A percentile compares a stretch with the other conserved stretches of the same genome.
phyloP scores from a whole-genome alignment of 345 rosid genomes.

The Luvunga scandens region DNA sequence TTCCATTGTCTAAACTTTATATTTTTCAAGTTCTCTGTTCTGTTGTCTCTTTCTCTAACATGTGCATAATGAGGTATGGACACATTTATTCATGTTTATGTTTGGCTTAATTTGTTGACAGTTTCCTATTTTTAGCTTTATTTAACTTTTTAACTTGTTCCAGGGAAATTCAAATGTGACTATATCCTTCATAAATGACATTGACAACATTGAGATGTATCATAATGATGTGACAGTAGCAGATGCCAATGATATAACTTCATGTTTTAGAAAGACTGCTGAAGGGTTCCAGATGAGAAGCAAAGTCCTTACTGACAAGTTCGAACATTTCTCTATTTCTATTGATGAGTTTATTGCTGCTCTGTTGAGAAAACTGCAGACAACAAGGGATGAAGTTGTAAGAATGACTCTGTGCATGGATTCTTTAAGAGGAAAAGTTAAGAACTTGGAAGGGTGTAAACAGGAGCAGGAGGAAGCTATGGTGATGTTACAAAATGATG shows the following conservation, averaged over 20 bases:
- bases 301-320: conserved; percentile 43
- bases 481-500: conserved; percentile 42
- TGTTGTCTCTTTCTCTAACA: neutral
- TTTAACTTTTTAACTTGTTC: conserved; percentile 12
- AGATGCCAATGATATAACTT: conserved; percentile 42
- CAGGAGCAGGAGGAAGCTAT: conserved; percentile 50
- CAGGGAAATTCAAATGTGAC: conserved; percentile 48
- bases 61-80: neutral
- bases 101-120: conserved; percentile 14
- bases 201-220: conserved; percentile 36
- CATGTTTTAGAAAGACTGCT: conserved; percentile 45
- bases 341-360: conserved; percentile 47
- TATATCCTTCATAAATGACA: conserved; percentile 34
- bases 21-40: neutral
- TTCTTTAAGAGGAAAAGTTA: conserved; percentile 49
- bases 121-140: conserved; percentile 7
- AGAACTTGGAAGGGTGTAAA: conserved; percentile 42
- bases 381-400: conserved; percentile 38
- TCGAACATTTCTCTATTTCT: conserved; percentile 45
- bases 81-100: neutral
- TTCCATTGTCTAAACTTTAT: neutral
- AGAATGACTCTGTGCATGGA: conserved; percentile 37
- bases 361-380: conserved; percentile 46
- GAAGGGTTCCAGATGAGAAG: conserved; percentile 52
- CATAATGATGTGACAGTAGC: conserved; percentile 30